Evolutionary conservation across 768 basidiomycete genomes (phyloP).

Genomic region (Termitomyces sp.): DNA sequence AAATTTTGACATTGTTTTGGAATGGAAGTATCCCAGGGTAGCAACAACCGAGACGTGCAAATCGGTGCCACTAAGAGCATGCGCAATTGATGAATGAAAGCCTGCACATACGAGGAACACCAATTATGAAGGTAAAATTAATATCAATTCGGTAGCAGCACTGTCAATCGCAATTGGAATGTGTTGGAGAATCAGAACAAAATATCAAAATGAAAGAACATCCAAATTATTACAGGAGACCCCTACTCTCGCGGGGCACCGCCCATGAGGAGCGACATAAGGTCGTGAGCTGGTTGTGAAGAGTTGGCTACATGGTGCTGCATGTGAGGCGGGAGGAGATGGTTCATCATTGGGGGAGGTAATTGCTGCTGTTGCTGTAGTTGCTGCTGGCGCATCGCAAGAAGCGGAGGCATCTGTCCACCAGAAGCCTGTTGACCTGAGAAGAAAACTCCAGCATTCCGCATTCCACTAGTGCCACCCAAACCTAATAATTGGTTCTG

Average conservation of each 20-base stretch:
- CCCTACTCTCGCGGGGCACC: slow-evolving; percentile 61
- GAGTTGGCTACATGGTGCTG: slow-evolving; percentile 46
- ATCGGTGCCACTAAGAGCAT: slow-evolving; percentile 4
- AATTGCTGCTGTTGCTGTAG: slow-evolving; percentile 48
- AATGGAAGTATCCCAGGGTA: slow-evolving; percentile 5
- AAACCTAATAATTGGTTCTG: slow-evolving; percentile 49
- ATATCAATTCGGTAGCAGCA: slow-evolving; percentile 1
- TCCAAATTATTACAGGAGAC: slow-evolving; percentile 6
- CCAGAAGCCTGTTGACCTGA: slow-evolving; percentile 39
- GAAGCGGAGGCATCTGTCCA: slow-evolving; percentile 36
- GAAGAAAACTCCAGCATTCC: slow-evolving; percentile 44
- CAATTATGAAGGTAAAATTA: slow-evolving; percentile 9
- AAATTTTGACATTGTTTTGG: not conserved
- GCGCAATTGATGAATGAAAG: slow-evolving; percentile 11
- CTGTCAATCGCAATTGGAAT: slow-evolving; percentile 1
- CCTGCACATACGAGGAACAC: slow-evolving; percentile 10
- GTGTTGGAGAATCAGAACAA: slow-evolving; percentile 1
- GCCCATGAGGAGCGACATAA: slow-evolving; percentile 83
- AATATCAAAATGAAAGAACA: slow-evolving; percentile 6
- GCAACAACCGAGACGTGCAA: slow-evolving; percentile 8
- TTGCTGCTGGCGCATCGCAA: slow-evolving; percentile 47
- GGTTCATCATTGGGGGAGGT: slow-evolving; percentile 47
- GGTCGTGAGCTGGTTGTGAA: slow-evolving; percentile 57
- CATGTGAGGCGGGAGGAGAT: slow-evolving; percentile 49
- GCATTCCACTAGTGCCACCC: slow-evolving; percentile 36